Percentiles rank a stretch among this genome's conserved stretches.
These are phyloP conservation scores for Hirsutella thompsonii DNA, from an alignment of 2,329 filamentous ascomycete species.

Conservation along the genomic window DNA sequence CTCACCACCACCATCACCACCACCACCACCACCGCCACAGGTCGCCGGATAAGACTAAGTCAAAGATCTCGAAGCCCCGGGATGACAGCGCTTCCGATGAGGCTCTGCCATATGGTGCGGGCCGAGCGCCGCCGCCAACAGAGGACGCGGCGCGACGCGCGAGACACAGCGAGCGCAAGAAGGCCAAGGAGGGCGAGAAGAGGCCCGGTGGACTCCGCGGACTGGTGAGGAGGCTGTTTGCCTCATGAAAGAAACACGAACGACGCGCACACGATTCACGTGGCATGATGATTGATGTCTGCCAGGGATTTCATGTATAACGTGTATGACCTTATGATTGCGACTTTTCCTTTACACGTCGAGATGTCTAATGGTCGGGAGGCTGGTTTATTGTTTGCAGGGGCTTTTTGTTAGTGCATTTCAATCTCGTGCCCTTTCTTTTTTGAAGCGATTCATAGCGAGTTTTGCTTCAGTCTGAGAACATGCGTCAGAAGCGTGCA, in stretches of 20 bases:
- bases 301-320: slow-evolving; percentile 5
- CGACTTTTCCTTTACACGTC: slow-evolving; percentile 1
- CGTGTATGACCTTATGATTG: slow-evolving; percentile 3
- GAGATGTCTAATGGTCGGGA: too few relatives aligned
- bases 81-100: slow-evolving; percentile 11
- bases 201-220: slow-evolving; percentile 19
- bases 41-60: slow-evolving; percentile 13
- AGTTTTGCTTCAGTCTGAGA: too few relatives aligned
- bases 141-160: slow-evolving; percentile 21
- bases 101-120: slow-evolving; percentile 11
- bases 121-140: slow-evolving; percentile 7
- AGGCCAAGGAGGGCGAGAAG: slow-evolving; percentile 14
- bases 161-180: slow-evolving; percentile 20
- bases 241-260: slow-evolving; percentile 6
- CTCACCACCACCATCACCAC: slow-evolving; percentile 11
- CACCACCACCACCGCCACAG: slow-evolving; percentile 13
- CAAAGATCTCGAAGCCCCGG: slow-evolving; percentile 12
- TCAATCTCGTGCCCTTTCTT: too few relatives aligned
- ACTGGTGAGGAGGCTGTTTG: slow-evolving; percentile 24
- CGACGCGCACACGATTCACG: background rate
- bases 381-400: too few relatives aligned
- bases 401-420: too few relatives aligned
- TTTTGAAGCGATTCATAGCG: too few relatives aligned
- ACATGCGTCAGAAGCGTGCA: too few relatives aligned
- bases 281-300: background rate